phyloP scores from a whole-genome alignment of 441 rosid species.

The Populus hybrid region DNA sequence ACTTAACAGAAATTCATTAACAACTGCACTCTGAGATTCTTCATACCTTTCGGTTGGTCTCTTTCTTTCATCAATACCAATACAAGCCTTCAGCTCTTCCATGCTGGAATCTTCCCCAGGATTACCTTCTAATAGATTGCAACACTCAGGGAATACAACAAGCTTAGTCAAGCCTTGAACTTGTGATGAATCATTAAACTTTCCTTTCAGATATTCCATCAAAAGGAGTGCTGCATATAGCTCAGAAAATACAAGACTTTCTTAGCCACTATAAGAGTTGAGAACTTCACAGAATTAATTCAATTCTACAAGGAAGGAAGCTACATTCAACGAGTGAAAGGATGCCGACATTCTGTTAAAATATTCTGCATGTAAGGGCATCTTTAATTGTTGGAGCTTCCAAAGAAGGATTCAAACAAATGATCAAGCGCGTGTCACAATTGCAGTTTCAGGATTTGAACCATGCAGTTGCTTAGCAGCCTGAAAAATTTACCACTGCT shows the following conservation, averaged over 20 bases:
- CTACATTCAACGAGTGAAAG: background rate
- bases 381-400: background rate
- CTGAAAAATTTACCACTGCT: background rate
- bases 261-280: background rate
- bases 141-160: constrained; percentile 29
- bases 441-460: background rate
- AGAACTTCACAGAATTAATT: background rate
- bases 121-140: constrained; percentile 35
- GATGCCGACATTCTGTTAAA: background rate
- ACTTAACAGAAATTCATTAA: background rate
- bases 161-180: constrained; percentile 20
- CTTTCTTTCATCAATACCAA: constrained; percentile 25
- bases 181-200: constrained; percentile 32
- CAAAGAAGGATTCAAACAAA: background rate
- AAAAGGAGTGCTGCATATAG: constrained; percentile 36
- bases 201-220: constrained; percentile 44
- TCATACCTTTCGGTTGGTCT: constrained; percentile 36
- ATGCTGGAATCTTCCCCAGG: constrained; percentile 23
- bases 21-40: background rate
- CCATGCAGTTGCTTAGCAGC: background rate
- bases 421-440: background rate
- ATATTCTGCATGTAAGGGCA: background rate
- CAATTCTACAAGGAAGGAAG: background rate
- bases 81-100: constrained; percentile 38
- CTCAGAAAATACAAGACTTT: background rate